Evolutionary conservation across 2,329 filamentous ascomycete species (phyloP), one percentile per base, ranked within the genome.

Genomic region (Penicillium polonicum): DNA sequence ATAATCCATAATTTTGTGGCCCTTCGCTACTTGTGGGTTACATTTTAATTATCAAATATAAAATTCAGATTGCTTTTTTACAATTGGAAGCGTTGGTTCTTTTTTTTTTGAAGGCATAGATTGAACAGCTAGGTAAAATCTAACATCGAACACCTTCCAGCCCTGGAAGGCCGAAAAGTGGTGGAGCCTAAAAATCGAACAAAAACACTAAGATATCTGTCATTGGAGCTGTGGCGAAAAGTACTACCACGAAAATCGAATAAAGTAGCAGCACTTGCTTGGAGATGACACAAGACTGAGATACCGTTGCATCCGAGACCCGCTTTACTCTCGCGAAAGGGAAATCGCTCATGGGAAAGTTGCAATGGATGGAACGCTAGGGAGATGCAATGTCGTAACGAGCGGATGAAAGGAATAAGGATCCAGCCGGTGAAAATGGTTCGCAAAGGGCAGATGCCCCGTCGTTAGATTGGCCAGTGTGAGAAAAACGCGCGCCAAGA

Each of bases 381-480:
- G 27, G 33, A 52, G 49, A 64, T 64, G 63, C 64, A 50, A 61
- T 48, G 36, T 58, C 43, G 55, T 58, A 51, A 49, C 19, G 55
- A 58, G 21, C 29, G 52, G 25, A 51, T 25, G 29, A 44, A 56
- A 35, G 29, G 41, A 50, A 39, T 10, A 38, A 27, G 33, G 7
- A 19, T 8, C 27, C 17, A 31, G 23, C 31, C 35, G 5, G 35
- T 41, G 5, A 31, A 31, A 38, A 48, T 41, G 41, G 2, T 35
- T 44, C 39, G 44, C 55, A 53, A 27, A 57, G 15, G 10, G n/a
- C 6, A 31, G 21, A 38, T 29, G 10, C 8, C 19, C 27, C 13
- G 13, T 33, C 25, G 23, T 23, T 56, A 42, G 52, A 56, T 35
- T 44, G 21, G 27, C 25, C 10, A 2, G 8, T 6, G 21, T 23